Evolutionary conservation across 2,329 filamentous ascomycete species (phyloP).

Genomic region (Fusarium pseudograminearum): DNA sequence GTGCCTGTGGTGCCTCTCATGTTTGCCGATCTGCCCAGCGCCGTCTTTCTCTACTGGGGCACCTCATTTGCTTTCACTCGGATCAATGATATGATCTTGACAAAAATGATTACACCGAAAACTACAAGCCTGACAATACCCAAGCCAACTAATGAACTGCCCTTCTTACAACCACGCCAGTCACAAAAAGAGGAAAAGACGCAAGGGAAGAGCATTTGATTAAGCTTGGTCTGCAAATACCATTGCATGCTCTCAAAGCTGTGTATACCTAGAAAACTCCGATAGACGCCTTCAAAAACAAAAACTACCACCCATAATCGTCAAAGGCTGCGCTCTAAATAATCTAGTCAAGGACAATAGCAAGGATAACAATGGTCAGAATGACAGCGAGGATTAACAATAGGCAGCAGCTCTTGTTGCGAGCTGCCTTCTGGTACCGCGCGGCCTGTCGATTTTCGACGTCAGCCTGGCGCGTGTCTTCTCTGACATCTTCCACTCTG

Average conservation of each 20-base stretch:
- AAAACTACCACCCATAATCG: slow-evolving; percentile 31
- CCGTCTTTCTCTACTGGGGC: slow-evolving; percentile 58
- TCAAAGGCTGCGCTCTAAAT: slow-evolving; percentile 28
- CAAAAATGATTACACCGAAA: slow-evolving; percentile 38
- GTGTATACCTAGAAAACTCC: slow-evolving; percentile 46
- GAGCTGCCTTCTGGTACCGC: slow-evolving; percentile 93
- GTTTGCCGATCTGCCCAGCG: slow-evolving; percentile 54
- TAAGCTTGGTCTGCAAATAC: slow-evolving; percentile 40
- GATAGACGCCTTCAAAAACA: slow-evolving; percentile 41
- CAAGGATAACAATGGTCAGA: slow-evolving; percentile 87
- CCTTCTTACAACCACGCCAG: slow-evolving; percentile 39
- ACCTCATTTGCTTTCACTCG: slow-evolving; percentile 53
- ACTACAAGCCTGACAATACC: slow-evolving; percentile 30
- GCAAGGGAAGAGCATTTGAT: slow-evolving; percentile 21
- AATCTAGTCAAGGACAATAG: slow-evolving; percentile 78
- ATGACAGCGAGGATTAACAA: slow-evolving; percentile 90
- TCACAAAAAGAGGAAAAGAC: background rate
- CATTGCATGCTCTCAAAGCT: slow-evolving; percentile 36
- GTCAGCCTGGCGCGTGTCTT: slow-evolving; percentile 87
- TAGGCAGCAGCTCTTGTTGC: slow-evolving; percentile 94
- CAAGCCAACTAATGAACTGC: slow-evolving; percentile 23
- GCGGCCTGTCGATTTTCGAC: slow-evolving; percentile 86
- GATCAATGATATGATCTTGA: slow-evolving; percentile 51
- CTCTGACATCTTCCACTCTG: slow-evolving; percentile 85
- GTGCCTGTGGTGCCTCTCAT: slow-evolving; percentile 53